phyloP scores from a whole-genome alignment of 352 stramenopile species.

The Thalassiosira hispida region DNA sequence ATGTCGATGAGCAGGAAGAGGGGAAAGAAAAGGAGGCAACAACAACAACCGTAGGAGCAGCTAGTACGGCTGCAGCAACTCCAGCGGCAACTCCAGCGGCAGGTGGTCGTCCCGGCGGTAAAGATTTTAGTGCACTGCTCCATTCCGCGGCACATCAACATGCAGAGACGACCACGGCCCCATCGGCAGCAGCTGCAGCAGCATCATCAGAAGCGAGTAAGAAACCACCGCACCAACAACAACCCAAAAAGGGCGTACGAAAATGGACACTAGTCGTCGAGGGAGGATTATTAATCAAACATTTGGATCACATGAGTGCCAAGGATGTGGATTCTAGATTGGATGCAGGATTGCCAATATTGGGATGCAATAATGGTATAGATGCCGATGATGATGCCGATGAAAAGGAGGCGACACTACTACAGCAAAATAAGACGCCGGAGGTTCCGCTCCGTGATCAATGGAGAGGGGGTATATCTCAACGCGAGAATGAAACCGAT shows the following conservation, averaged over 20 bases:
- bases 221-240: background rate
- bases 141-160: constrained; percentile 38
- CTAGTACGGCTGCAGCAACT: constrained; percentile 4
- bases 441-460: constrained; percentile 38
- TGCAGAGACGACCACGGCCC: background rate
- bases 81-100: background rate
- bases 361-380: constrained; percentile 27
- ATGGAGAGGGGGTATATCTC: constrained; percentile 53
- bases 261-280: constrained; percentile 74
- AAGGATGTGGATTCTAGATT: constrained; percentile 49
- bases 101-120: constrained; percentile 20
- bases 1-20: constrained; percentile 12
- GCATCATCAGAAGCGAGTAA: background rate
- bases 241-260: constrained; percentile 28
- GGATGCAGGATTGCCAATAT: constrained; percentile 38
- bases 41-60: constrained; percentile 12
- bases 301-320: constrained; percentile 73
- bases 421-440: background rate
- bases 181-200: background rate
- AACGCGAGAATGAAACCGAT: constrained; percentile 58
- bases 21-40: background rate
- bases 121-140: constrained; percentile 49
- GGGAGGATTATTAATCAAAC: constrained; percentile 70
- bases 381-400: constrained; percentile 14
- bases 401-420: background rate